Evolutionary conservation across 257 asterid species (phyloP), one percentile per base, ranked within the genome.

Genomic region (Lycium ferocissimum): DNA sequence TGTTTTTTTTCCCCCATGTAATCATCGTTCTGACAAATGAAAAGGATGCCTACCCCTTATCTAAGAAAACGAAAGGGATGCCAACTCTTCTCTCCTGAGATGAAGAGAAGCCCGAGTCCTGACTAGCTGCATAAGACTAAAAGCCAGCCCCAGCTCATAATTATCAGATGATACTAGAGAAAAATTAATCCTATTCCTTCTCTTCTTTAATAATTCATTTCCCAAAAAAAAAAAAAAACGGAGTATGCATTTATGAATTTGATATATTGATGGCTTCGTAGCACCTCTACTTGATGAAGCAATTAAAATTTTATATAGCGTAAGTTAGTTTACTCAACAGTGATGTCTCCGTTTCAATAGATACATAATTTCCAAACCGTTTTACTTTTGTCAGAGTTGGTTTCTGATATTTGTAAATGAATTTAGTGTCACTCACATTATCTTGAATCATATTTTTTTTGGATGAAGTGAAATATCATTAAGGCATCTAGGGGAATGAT

Each of bases 31-130:
- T 22, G 62, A 49, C 61, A 75, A 35, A 75, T 49, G 80, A 73
- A 43, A 73, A 43, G 80, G 80, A 72, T 72, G 37, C 57, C 80
- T 72, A 45, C 58, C 38, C 54, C 40, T 71, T n/a, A 5, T 71
- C 37, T 18, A 66, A 49, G 11, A 71, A 71, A 4, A n/a, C 43
- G 56, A 72, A 9, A 72, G 20, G 11, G 18, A 75, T 75, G 43
- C 81, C 22, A 1, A 67, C 51, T 12, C 45, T 49, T 12, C 3
- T 75, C 43, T 49, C 38, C 38, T 73, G 6, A 47, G 81, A 47
- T 75, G 20, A 49, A 73, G 59, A 47, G 80, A 73, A 22, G 62
- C 81, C 33, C 33, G 33, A 26, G 1, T 26, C 33, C 43, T 49
- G 81, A 75, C 81, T 75, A 75, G 45, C 81, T 49, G 43, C 45